Base-by-base conservation (phyloP, 2,329 filamentous ascomycete genomes). In the Sarocladiaceae sp. region DNA sequence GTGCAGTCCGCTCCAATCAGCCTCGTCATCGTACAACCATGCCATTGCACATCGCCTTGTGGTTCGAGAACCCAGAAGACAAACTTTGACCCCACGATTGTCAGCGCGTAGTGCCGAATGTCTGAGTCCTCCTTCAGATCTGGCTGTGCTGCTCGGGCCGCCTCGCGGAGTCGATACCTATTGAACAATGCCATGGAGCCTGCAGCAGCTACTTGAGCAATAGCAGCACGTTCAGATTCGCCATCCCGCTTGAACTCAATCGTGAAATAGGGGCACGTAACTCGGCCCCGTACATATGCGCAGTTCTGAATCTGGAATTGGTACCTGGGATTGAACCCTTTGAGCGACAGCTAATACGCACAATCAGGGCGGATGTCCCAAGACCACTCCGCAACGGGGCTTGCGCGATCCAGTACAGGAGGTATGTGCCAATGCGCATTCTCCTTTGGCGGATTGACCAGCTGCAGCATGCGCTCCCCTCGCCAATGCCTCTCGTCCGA, bases 401-500 rank as follows among this genome's bases (percentile, higher is more conserved):
- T 17, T 49, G 42, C 22, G 13, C 18, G 36, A 48, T 53, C 33
- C n/a, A 53, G 42, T 15, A 53, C 22, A 22, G 51, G 51, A 28
- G 51, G 51, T 29, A 18, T 53, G 17, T 26, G 40, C 51, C 51
- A 53, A 47, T 53, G 51, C 28, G 51, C 31, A 20, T 47, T 53
- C 42, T 53, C 51, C 31, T 53, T 53, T 28, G 51, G 51, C 8
- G 51, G 51, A 48, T n/a, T 25, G 12, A 53, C 51, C 23, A 53
- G 42, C 42, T 53, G 40, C 40, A 53, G 42, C 51, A 53, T 53
- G 12, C 51, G 51, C 22, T 53, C 51, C 7, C 40, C 51, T 18
- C 51, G 51, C 51, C 51, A 53, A 18, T 48, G 42, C 42, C 51
- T 31, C 23, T 53, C 51, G 25, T 53, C 51, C 28, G 40, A 48